phyloP scores from a whole-genome alignment of 768 basidiomycete species.

The Glaciozyma antarctica region DNA sequence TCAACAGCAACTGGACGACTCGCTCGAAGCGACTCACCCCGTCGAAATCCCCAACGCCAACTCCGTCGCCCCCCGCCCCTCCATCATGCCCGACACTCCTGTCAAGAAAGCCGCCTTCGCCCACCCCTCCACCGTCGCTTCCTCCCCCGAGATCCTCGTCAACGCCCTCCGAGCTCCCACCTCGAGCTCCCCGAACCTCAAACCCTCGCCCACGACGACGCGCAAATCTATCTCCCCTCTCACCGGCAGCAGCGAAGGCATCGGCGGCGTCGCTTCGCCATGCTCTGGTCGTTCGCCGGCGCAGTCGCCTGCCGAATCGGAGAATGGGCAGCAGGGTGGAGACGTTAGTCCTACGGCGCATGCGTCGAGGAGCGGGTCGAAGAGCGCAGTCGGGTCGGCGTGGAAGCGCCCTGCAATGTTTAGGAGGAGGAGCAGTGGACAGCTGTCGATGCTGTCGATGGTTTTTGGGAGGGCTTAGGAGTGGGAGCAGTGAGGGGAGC shows the following conservation, averaged over 20 bases:
- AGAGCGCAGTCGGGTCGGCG: background rate
- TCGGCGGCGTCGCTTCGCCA: no score
- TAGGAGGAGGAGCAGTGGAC: constrained; percentile 22
- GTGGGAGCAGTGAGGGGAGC: constrained; percentile 13
- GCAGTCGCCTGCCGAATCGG: no score
- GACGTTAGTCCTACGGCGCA: constrained; percentile 9
- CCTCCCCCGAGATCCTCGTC: constrained; percentile 1
- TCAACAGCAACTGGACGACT: constrained; percentile 20
- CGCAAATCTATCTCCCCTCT: constrained; percentile 12
- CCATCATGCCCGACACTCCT: constrained; percentile 38
- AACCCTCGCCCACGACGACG: background rate
- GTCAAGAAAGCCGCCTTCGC: constrained; percentile 32
- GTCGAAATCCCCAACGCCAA: background rate
- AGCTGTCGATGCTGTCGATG: constrained; percentile 18
- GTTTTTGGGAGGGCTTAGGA: constrained; percentile 3
- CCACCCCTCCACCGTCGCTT: background rate
- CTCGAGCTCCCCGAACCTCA: background rate
- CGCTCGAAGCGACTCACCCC: constrained; percentile 13
- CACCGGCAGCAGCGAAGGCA: background rate
- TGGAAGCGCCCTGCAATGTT: constrained; percentile 19
- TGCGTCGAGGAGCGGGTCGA: constrained; percentile 1
- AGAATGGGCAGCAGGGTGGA: no score
- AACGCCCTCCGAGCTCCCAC: background rate
- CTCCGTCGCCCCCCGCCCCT: constrained; percentile 13
- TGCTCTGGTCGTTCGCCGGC: no score